Base-by-base conservation (phyloP, 164 flowering plant species). In the Aristolochia californica region DNA sequence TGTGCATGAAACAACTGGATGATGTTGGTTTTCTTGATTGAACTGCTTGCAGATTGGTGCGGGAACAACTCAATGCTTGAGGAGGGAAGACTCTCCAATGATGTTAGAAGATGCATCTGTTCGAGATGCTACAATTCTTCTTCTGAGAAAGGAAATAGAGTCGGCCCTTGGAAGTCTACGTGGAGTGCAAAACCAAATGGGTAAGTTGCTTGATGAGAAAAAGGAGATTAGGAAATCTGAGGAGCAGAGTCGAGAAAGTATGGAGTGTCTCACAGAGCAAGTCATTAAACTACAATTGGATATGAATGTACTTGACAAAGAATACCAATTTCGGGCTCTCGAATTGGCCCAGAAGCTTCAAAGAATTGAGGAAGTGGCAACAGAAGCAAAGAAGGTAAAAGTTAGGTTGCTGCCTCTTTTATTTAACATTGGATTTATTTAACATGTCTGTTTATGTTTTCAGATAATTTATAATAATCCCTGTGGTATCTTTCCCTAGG, bases 141-240 rank as follows among this genome's bases (percentile, higher is more conserved):
- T 84, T 67, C 68, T 88, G 54, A 84, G 66, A 68, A 75, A 78
- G 66, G 96, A 91, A 78, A 70, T 88, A 48, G 89, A 80, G 60
- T 77, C 70, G 65, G 88, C 96, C 7, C 72, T 83, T 40, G 68
- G 71, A 56, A 80, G 86, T 65, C 75, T 86, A 48, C 68, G 72
- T 68, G 83, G 66, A 55, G 80, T 87, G 60, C 80, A 85, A 68
- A 70, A 63, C 43, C 81, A 86, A 71, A 79, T 87, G 79, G 70
- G 58, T 56, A 74, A 72, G 54, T 59, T 87, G 48, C 73, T 57
- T 38, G 20, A 38, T 45, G 91, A 93, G 74, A 87, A 84, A 60
- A 82, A 84, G 67, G 80, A 74, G 67, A 66, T 72, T 8, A 55
- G 62, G 62, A 69, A 66, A 24, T 75, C 79, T 58, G 84, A 79